Base-by-base conservation (phyloP, 371 early-diverging fungal genomes). In the Mortierella sp. region DNA sequence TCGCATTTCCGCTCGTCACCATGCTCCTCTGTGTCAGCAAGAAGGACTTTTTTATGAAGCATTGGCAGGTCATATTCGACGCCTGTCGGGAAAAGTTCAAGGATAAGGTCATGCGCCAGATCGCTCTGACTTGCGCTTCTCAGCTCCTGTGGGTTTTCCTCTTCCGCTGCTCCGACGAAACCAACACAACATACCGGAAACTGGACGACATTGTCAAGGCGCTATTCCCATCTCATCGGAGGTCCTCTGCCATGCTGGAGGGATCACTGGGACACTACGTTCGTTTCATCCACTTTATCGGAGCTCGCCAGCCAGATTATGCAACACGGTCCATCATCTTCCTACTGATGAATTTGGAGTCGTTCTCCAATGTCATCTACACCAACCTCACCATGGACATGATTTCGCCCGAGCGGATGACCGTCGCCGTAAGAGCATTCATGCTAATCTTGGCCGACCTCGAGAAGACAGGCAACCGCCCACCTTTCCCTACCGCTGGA, bases 121-220 rank as follows among this genome's bases (percentile, higher is more conserved):
- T 95, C 43, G 93, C 96, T 0, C 84, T 98, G 75, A 93, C 93
- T 10, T 97, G 96, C 74, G 87, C 98, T 0, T 90, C 94, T 34
- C 94, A 98, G 11, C 88, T 98, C 53, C 81, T 96, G 31, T 99
- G 99, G 99, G 96, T 97, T 3, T 98, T 97, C 78, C 86, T 98
- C 19, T 97, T 96, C 86, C 94, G 98, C 67, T 97, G 95, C 55
- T 86, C 86, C 5, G 86, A 86, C 61, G 82, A 72, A 24, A 74
- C 79, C 21, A 73, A 69, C 31, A 74, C 77, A 5, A 82, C 86
- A 3, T 82, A 79, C 75, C 59, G 86, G 34, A 79, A 74, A 3
- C 74, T 86, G 24, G 96, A 95, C 73, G 80, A 79, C 3, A 88
- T 96, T 51, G 89, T 95, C 59, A 93, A 93, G 74, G 93, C 91